A percentile compares a stretch with the other conserved stretches of the same genome.
Conservation (phyloP, 1,139 yeast species). For the Hyphopichia pseudoburtonii region DNA sequence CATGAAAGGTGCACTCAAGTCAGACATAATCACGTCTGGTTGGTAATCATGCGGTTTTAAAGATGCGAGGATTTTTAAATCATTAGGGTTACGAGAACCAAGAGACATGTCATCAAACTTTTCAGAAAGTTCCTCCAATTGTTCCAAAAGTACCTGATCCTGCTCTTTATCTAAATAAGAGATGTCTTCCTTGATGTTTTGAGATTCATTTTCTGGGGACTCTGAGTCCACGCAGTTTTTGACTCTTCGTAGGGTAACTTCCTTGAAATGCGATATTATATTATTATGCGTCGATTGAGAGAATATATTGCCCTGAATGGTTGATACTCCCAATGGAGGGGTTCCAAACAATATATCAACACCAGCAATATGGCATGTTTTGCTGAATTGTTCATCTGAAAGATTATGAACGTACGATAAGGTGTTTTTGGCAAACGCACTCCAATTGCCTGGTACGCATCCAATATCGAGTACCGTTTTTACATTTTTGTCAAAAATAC, state of each 20-base stretch:
- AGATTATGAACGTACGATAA: conserved; percentile 29
- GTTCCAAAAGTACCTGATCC: conserved; percentile 15
- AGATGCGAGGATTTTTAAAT: conserved; percentile 1
- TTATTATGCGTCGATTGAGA: conserved; percentile 64
- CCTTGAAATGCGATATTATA: conserved; percentile 56
- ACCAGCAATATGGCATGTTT: conserved; percentile 72
- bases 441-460: conserved; percentile 96
- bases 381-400: conserved; percentile 49
- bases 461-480: conserved; percentile 52
- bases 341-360: conserved; percentile 76
- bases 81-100: background rate
- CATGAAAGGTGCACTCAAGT: conserved; percentile 77
- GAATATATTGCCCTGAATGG: conserved; percentile 84
- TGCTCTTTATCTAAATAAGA: conserved; percentile 32
- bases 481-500: conserved; percentile 25
- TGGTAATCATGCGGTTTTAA: conserved; percentile 18
- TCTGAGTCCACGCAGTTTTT: background rate
- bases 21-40: conserved; percentile 72
- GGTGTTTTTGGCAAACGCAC: conserved; percentile 60
- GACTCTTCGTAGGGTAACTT: conserved; percentile 24
- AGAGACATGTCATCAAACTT: conserved; percentile 5
- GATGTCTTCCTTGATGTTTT: conserved; percentile 9
- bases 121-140: background rate
- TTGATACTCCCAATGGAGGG: conserved; percentile 78
- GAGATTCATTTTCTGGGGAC: conserved; percentile 5